Evolutionary conservation across 371 early-diverging fungal genomes (phyloP), one percentile per base, ranked within the genome.

Genomic region (Mortierella sp.): DNA sequence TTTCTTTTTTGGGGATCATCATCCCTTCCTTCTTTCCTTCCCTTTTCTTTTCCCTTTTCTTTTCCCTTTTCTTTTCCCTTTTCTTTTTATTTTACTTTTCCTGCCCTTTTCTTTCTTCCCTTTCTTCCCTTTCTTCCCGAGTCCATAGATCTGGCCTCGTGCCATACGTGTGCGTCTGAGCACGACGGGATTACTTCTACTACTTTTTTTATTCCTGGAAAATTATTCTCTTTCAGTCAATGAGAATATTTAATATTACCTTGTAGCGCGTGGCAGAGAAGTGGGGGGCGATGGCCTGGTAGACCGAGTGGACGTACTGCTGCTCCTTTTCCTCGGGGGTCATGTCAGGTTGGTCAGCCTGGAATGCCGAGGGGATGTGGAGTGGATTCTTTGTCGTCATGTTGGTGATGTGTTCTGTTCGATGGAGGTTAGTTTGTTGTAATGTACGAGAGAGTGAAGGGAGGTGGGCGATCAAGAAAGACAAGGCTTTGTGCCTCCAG

Each of bases 231-330:
- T 72, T 27, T 77, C 24, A 10, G 35, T 46, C 48, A 46, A 46
- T 46, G 48, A 46, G 1, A 14, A 2, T 46, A 46, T 46, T 60
- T 38, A 24, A 1, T 89, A 94, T 46, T 89, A 94, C 95, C 90
- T 98, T 98, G 92, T 98, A 98, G 27, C 99, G 93, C 16, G 99
- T 99, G 76, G 95, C 95, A 83, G 96, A 96, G 78, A 99, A 99
- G 87, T 99, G 99, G 29, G 89, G 81, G 0, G 99, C 99, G 72
- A 99, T 99, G 14, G 90, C 90, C 83, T 99, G 93, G 88, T 99
- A 99, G 1, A 99, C 99, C 71, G 92, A 82, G 84, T 98, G 98
- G 32, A 98, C 99, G 73, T 96, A 93, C 75, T 90, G 84, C 88
- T 93, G 87, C 87, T 97, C 98, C 72, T 95, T 93, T 38, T 83